These are phyloP conservation scores for Escovopsis sp. DNA, from an alignment of 2,329 filamentous ascomycete species.

Conservation along the genomic window DNA sequence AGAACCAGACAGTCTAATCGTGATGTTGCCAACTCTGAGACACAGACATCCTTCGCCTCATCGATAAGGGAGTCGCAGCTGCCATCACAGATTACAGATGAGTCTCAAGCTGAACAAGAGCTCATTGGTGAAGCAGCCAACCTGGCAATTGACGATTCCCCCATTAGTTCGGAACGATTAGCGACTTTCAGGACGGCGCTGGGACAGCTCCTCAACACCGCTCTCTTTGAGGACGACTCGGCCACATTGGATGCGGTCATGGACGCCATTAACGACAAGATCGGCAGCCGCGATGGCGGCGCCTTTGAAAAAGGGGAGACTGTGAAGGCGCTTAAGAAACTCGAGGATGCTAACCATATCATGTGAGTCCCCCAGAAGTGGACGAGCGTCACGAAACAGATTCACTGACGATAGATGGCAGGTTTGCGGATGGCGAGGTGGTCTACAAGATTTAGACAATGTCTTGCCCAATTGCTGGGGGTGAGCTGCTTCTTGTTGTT, in stretches of 20 bases:
- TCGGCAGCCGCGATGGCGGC: conserved; percentile 38
- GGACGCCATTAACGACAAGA: conserved; percentile 59
- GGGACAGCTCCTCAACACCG: conserved; percentile 67
- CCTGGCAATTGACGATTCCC: conserved; percentile 26
- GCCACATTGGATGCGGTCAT: conserved; percentile 64
- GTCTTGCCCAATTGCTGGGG: too few species aligned
- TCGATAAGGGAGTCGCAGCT: conserved; percentile 65
- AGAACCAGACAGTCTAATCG: conserved; percentile 29
- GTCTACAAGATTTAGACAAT: conserved; percentile 51
- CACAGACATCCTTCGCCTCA: conserved; percentile 56
- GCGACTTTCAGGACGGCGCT: conserved; percentile 64
- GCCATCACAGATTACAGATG: conserved; percentile 28
- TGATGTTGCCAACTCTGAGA: conserved; percentile 21
- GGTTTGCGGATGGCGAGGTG: conserved; percentile 46
- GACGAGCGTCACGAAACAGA: neutral
- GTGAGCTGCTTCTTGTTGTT: too few species aligned
- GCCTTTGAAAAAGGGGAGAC: conserved; percentile 61
- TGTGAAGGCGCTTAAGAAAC: conserved; percentile 57
- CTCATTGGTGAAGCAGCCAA: conserved; percentile 28
- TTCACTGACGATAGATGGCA: conserved; percentile 12
- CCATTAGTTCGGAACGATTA: conserved; percentile 49
- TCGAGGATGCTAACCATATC: conserved; percentile 76
- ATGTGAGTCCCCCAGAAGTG: conserved; percentile 46
- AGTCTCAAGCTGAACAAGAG: conserved; percentile 29
- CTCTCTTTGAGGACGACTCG: conserved; percentile 76